Base-by-base conservation (phyloP, 2,329 filamentous ascomycete species). In the Bipolaris victoriae region DNA sequence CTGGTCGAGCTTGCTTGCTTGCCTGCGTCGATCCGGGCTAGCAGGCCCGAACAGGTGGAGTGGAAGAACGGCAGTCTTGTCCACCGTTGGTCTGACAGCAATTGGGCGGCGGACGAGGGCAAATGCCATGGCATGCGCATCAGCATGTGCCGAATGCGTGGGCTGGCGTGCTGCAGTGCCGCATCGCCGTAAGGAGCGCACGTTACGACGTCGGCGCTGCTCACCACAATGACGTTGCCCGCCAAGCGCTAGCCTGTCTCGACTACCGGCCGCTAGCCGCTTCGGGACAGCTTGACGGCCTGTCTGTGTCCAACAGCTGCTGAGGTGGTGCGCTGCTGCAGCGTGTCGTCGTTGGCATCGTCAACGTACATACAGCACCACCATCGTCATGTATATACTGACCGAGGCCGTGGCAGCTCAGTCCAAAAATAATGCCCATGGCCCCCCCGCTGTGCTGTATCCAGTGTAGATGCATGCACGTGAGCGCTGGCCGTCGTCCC, bases 171-270 rank as follows among this genome's bases (percentile, higher is more conserved):
- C 26, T 48, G 52, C 43, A 47, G 41, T 35, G 54, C 22, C 41
- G 54, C 40, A 36, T 47, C 26, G 15, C 47, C 46, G 20, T 31
- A n/a, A 31, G 33, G 29, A 52, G 40, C 51, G 31, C 36, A 35
- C 26, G 41, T 41, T 46, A 43, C 55, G 48, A 46, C 29, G 51
- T 56, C 29, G 37, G 50, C 54, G 53, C 54, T 22, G 45, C 51
- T 31, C 29, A 36, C 29, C 26, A 33, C 29, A 55, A 62, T 64
- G 62, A 66, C 63, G 62, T 66, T 53, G 48, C 20, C 36, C 39
- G 45, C 20, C 37, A 16, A 31, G 18, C 26, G 48, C 35, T 44
- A 47, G 49, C 54, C 57, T 39, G 51, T 35, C 22, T 26, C 36
- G 48, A n/a, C 57, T 53, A 56, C 55, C 46, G 40, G 31, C 39